Conservation (phyloP, 176 grass and related monocot genomes). For the Poa annua region DNA sequence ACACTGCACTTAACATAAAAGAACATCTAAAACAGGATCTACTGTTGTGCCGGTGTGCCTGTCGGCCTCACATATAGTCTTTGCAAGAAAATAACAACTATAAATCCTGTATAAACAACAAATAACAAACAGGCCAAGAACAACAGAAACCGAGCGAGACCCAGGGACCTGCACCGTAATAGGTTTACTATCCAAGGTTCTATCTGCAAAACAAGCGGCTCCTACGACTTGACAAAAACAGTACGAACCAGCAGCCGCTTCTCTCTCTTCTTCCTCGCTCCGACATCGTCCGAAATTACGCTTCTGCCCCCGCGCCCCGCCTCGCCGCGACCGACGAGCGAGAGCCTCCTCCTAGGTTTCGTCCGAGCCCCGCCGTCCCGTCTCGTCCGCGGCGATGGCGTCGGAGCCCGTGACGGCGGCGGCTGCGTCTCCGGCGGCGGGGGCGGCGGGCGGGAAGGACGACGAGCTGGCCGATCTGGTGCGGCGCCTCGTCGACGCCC, state of each 20-base stretch:
- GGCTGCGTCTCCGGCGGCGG: slow-evolving; percentile 38
- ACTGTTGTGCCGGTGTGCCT: background rate
- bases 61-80: background rate
- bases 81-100: background rate
- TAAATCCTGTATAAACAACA: background rate
- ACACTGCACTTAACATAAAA: background rate
- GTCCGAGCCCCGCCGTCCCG: background rate
- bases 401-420: slow-evolving; percentile 12
- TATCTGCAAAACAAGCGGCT: background rate
- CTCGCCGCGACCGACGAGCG: slow-evolving; percentile 31
- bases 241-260: background rate
- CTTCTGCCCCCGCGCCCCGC: background rate
- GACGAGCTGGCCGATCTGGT: slow-evolving; percentile 91
- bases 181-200: background rate
- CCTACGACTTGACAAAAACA: slow-evolving; percentile 24
- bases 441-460: slow-evolving; percentile 55
- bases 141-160: background rate
- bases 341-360: slow-evolving; percentile 31
- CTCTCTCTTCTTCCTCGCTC: background rate
- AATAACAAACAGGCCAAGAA: background rate
- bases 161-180: background rate
- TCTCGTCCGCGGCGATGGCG: slow-evolving; percentile 40
- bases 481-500: slow-evolving; percentile 69
- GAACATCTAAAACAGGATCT: background rate
- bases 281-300: slow-evolving; percentile 37